phyloP scores from a whole-genome alignment of 768 basidiomycete genomes.

The Candolleomyces aberdarensis region DNA sequence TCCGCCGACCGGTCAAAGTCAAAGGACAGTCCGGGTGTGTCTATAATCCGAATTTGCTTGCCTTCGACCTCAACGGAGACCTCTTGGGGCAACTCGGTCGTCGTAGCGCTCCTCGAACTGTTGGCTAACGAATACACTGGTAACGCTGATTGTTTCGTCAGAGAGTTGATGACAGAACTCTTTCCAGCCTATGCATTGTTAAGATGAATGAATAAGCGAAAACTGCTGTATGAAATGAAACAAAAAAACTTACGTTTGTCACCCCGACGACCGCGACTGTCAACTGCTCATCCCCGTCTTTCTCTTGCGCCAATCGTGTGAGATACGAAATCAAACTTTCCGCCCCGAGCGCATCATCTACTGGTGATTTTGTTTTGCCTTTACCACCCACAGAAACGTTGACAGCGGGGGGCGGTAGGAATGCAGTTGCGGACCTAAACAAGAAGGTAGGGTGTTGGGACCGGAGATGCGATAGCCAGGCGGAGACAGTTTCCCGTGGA shows the following conservation, averaged over 20 bases:
- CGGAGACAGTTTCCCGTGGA: conserved; percentile 68
- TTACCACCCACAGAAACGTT: conserved; percentile 37
- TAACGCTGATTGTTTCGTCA: conserved; percentile 49
- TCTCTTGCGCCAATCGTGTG: conserved; percentile 42
- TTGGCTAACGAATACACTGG: conserved; percentile 57
- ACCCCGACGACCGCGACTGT: conserved; percentile 80
- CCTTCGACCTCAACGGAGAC: conserved; percentile 47
- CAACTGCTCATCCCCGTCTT: conserved; percentile 48
- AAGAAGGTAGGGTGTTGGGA: conserved; percentile 57
- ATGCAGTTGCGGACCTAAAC: conserved; percentile 72
- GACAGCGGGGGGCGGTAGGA: conserved; percentile 41
- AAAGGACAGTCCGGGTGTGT: conserved; percentile 85
- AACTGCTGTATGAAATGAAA: neutral
- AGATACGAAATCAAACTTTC: conserved; percentile 51
- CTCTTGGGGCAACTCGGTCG: conserved; percentile 67
- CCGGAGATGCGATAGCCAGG: conserved; percentile 68
- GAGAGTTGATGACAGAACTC: conserved; percentile 80
- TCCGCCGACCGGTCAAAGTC: conserved; percentile 36
- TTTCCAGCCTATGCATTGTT: conserved; percentile 62
- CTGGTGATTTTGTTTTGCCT: conserved; percentile 33
- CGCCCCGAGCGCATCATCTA: conserved; percentile 61
- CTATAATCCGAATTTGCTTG: conserved; percentile 63
- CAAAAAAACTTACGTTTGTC: conserved; percentile 58
- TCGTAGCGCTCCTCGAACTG: conserved; percentile 62
- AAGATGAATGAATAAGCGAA: neutral